Percentiles rank a stretch among this genome's conserved stretches.
Conservation (phyloP, 179 eudicot genomes). For the Actinidia polygama region DNA sequence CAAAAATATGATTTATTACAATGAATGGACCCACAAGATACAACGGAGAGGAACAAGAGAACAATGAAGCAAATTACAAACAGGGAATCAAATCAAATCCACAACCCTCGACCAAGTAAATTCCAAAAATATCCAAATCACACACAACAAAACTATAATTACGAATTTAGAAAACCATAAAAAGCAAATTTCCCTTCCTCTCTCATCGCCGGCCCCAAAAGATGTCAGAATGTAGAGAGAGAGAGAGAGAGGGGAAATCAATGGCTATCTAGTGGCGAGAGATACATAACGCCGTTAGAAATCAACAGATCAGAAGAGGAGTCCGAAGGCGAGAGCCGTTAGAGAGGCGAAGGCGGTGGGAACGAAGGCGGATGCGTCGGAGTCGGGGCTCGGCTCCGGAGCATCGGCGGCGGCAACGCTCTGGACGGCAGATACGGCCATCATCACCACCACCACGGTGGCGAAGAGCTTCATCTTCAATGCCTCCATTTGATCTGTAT, state of each 20-base stretch:
- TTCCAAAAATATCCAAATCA: no score
- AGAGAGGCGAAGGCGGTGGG: slow-evolving; percentile 27
- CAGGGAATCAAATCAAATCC: not conserved
- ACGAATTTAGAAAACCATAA: not conserved
- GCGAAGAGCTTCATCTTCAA: slow-evolving; percentile 33
- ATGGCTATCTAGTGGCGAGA: not conserved
- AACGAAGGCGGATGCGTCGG: slow-evolving; percentile 28
- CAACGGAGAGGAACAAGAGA: not conserved
- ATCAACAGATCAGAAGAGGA: slow-evolving; percentile 17
- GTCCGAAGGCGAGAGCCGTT: slow-evolving; percentile 25
- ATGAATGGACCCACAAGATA: not conserved
- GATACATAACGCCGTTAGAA: no score
- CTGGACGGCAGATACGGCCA: slow-evolving; percentile 31
- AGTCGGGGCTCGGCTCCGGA: slow-evolving; percentile 31
- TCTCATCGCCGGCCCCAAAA: not conserved
- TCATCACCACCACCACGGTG: slow-evolving; percentile 21
- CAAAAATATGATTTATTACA: not conserved
- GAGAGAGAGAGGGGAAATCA: not conserved
- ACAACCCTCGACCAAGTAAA: not conserved
- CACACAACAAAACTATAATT: no score
- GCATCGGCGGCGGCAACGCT: slow-evolving; percentile 28
- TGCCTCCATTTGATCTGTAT: slow-evolving; percentile 31
- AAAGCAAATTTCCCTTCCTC: not conserved
- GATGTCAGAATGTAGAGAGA: not conserved
- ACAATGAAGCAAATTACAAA: not conserved